phyloP scores from a whole-genome alignment of 2,329 filamentous ascomycete genomes.

The Alternaria incomplexa region DNA sequence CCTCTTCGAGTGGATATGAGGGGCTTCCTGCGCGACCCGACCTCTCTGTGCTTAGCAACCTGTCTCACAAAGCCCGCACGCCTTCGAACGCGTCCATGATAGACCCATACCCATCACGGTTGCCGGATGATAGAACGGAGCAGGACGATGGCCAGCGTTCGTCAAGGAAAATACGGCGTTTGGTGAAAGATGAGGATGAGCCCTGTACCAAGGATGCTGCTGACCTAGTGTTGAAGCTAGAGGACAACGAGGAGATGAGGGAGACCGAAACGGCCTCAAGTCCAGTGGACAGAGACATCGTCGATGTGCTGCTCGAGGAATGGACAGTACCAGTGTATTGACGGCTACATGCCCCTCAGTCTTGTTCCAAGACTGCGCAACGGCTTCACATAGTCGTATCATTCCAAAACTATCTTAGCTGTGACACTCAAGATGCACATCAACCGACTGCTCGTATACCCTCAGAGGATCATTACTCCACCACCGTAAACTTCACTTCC shows the following conservation, averaged over 20 bases:
- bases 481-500: not conserved
- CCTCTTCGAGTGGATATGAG: too few species aligned
- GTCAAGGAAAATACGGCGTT: not conserved
- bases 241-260: not conserved
- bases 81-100: too few species aligned
- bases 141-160: not conserved
- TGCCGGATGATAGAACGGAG: not conserved
- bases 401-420: not conserved
- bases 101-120: not conserved
- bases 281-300: slow-evolving; percentile 11
- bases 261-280: not conserved
- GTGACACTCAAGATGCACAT: not conserved
- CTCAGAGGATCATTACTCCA: not conserved
- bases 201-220: too few species aligned
- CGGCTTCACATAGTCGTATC: not conserved
- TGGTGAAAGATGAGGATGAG: not conserved
- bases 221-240: not conserved
- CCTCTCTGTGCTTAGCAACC: too few species aligned
- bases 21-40: too few species aligned
- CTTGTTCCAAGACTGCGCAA: not conserved
- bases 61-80: too few species aligned
- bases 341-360: not conserved
- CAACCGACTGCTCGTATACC: not conserved
- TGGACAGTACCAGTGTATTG: slow-evolving; percentile 17
- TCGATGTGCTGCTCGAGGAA: slow-evolving; percentile 25